Base-by-base conservation (phyloP, 129 eudicot genomes). In the Centrapalus pauciflorus region DNA sequence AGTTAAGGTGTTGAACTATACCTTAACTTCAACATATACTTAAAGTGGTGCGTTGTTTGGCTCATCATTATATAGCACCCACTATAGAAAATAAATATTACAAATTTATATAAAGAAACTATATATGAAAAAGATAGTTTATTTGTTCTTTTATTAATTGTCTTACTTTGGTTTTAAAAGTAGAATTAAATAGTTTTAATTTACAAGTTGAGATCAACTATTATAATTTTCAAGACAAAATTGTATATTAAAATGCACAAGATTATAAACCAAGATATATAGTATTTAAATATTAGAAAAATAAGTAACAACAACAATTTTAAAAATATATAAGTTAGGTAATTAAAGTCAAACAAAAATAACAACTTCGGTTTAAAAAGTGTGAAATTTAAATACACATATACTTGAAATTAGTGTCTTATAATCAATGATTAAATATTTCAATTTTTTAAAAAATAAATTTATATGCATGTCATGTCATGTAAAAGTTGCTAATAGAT, bases 21-120 rank as follows among this genome's bases (percentile, higher is more conserved):
- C 45, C 71, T 64, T 41, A 28, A 64, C 50, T 54, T 20, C 12
- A 26, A 65, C 67, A 37, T 48, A 46, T 48, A 46, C 26, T 66
- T 66, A n/a, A n/a, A n/a, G n/a, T n/a, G n/a, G 69, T 21, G 61
- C 23, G 34, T 43, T 30, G 71, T 55, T 10, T 11, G 61, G 26
- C 43, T 56, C 64, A 12, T 56, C 64, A 12, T 21, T 74, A 71
- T 71, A 74, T 74, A 74, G 67, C 28, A n/a, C 55, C 21, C 51
- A 38, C n/a, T 7, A 50, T 43, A 29, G 28, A 34, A 19, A 45
- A 40, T 21, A 64, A 43, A 52, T 73, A 14, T 14, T 50, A 67
- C 51, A 6, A 23, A 30, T 45, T 20, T 25, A 14, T 26, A 63
- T n/a, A n/a, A n/a, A 26, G 14, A n/a, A 40, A 49, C 11, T 4